A percentile compares a stretch with the other conserved stretches of the same genome.
These are phyloP conservation scores for Dioscorea zingiberensis DNA, from an alignment of 106 monocot species.

Conservation along the genomic window DNA sequence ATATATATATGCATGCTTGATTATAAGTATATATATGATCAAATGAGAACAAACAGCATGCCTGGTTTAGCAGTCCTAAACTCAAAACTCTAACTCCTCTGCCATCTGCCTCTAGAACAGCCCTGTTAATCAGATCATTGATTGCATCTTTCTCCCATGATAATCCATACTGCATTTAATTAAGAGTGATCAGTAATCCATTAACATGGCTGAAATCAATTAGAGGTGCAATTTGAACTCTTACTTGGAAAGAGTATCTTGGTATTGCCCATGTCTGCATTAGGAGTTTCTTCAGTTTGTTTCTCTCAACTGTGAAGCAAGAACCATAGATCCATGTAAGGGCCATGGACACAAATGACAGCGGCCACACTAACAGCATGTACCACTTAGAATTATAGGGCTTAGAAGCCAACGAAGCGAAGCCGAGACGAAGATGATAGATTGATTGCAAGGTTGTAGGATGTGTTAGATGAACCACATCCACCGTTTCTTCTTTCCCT, in stretches of 20 bases:
- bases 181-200: conserved; percentile 1
- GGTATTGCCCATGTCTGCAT: conserved; percentile 81
- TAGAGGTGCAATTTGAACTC: not conserved
- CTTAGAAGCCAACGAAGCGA: conserved; percentile 61
- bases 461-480: conserved; percentile 78
- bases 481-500: conserved; percentile 44
- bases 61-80: conserved; percentile 75
- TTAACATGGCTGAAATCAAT: not conserved
- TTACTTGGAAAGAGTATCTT: conserved; percentile 68
- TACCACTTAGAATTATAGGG: conserved; percentile 58
- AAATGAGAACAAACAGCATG: not conserved
- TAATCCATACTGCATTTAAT: conserved; percentile 37
- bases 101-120: conserved; percentile 57
- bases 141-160: conserved; percentile 61
- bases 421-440: conserved; percentile 55
- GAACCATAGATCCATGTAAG: conserved; percentile 46
- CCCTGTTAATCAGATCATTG: conserved; percentile 59
- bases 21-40: no score
- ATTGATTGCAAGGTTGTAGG: conserved; percentile 58
- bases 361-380: conserved; percentile 39
- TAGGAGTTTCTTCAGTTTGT: conserved; percentile 43
- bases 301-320: conserved; percentile 64
- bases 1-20: no score
- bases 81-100: conserved; percentile 65
- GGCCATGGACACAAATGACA: conserved; percentile 37